These are phyloP conservation scores for Hypholoma sublateritium DNA, from an alignment of 768 basidiomycete species.

Conservation along the genomic window DNA sequence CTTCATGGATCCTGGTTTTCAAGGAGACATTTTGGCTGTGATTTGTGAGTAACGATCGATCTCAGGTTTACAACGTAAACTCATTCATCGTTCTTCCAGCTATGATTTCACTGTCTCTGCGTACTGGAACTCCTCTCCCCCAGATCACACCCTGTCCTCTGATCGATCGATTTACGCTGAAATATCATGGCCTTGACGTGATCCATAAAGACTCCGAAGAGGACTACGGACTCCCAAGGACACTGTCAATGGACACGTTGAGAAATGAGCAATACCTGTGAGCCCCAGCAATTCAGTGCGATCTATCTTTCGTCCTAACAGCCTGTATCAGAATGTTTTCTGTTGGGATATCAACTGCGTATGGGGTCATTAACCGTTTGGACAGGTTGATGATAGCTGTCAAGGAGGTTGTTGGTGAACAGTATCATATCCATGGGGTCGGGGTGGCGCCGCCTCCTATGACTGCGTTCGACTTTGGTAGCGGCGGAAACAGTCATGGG, in stretches of 20 bases:
- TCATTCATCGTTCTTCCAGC: constrained; percentile 34
- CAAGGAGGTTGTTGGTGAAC: constrained; percentile 86
- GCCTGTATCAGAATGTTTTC: constrained; percentile 53
- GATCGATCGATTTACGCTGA: constrained; percentile 45
- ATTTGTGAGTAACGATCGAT: constrained; percentile 50
- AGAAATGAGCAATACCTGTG: constrained; percentile 79
- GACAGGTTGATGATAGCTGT: constrained; percentile 79
- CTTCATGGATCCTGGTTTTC: constrained; percentile 76
- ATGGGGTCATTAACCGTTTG: constrained; percentile 66
- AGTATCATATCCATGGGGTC: constrained; percentile 79
- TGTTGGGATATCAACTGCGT: constrained; percentile 71
- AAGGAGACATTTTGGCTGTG: constrained; percentile 83
- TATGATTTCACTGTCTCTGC: constrained; percentile 75
- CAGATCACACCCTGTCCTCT: constrained; percentile 84
- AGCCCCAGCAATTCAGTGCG: constrained; percentile 24
- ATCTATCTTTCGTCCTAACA: background rate
- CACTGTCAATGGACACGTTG: constrained; percentile 70
- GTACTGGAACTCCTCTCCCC: constrained; percentile 73
- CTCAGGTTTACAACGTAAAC: background rate
- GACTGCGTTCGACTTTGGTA: background rate
- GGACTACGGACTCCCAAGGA: constrained; percentile 70
- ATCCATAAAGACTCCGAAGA: constrained; percentile 72
- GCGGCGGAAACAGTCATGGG: too few species aligned
- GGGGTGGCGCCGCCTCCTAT: constrained; percentile 24
- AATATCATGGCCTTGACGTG: constrained; percentile 61